Conservation (phyloP, 768 basidiomycete genomes). For the Suillus occidentalis region DNA sequence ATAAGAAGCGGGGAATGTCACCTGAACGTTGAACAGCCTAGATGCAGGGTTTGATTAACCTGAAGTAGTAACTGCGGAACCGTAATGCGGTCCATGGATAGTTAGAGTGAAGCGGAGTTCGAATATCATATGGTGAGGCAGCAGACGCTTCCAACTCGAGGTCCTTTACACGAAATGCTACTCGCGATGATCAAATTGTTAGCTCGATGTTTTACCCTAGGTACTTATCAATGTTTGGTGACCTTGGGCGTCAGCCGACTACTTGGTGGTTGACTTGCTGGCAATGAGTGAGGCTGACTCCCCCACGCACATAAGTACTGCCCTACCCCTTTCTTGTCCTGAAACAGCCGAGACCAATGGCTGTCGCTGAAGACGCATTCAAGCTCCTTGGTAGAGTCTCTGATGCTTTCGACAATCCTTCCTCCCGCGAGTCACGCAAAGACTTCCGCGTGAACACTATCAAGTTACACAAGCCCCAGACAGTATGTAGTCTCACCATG, state of each 20-base stretch:
- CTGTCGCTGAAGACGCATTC: conserved; percentile 17
- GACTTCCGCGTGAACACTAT: conserved; percentile 22
- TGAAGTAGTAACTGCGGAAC: no score
- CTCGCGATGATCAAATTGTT: not conserved
- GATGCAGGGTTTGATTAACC: no score
- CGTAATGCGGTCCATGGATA: no score
- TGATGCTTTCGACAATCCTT: conserved; percentile 30
- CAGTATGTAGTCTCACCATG: conserved; percentile 17
- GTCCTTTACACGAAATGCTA: not conserved
- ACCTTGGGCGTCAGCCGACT: not conserved
- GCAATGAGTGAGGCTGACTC: not conserved
- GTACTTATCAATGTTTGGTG: not conserved
- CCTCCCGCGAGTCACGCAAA: conserved; percentile 20
- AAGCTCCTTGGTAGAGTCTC: conserved; percentile 28
- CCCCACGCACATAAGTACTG: not conserved
- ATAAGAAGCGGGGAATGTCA: no score
- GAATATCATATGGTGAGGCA: no score
- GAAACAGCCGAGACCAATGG: not conserved
- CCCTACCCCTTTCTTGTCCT: not conserved
- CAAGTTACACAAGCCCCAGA: conserved; percentile 20
- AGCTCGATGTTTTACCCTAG: not conserved
- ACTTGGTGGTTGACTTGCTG: not conserved
- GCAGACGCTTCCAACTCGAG: no score
- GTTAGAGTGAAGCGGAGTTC: no score
- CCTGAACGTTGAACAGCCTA: no score